phyloP scores from a whole-genome alignment of 2,329 filamentous ascomycete genomes.

The Escovopsis sp. region DNA sequence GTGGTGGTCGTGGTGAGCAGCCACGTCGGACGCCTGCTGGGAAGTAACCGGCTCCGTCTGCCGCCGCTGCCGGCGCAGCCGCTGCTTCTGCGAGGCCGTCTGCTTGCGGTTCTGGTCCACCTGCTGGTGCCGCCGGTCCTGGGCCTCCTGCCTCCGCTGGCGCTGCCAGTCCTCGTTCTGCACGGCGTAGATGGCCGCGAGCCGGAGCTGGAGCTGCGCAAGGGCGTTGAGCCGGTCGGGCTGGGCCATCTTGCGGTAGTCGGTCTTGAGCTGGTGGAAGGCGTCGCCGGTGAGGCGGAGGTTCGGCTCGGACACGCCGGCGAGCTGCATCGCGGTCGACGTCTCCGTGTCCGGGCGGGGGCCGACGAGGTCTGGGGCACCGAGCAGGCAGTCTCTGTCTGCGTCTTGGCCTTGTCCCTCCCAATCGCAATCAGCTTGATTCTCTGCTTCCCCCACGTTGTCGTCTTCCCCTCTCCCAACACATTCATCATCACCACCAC shows the following conservation, averaged over 20 bases:
- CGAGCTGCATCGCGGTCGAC: slow-evolving; percentile 21
- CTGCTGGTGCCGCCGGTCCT: slow-evolving; percentile 22
- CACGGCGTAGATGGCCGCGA: slow-evolving; percentile 28
- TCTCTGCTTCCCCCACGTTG: too few species aligned
- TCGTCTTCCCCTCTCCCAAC: too few species aligned
- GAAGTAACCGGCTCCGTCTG: slow-evolving; percentile 12
- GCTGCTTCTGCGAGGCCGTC: slow-evolving; percentile 11
- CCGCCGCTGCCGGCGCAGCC: slow-evolving; percentile 11
- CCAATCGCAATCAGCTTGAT: too few species aligned
- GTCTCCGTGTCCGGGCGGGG: slow-evolving; percentile 22
- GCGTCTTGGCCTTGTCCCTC: too few species aligned
- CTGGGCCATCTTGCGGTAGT: slow-evolving; percentile 27
- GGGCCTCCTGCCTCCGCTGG: slow-evolving; percentile 21
- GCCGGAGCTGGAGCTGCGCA: slow-evolving; percentile 25
- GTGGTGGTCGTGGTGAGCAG: slow-evolving; percentile 4
- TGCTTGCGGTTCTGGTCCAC: slow-evolving; percentile 19
- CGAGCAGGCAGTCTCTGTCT: not conserved
- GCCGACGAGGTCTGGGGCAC: slow-evolving; percentile 11
- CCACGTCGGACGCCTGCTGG: too few species aligned
- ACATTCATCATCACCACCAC: too few species aligned
- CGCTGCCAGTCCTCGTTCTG: slow-evolving; percentile 29
- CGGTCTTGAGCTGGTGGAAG: slow-evolving; percentile 27
- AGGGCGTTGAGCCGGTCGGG: slow-evolving; percentile 23
- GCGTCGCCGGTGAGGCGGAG: slow-evolving; percentile 27
- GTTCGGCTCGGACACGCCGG: slow-evolving; percentile 22